Percentiles rank a stretch among this genome's conserved stretches.
These are phyloP conservation scores for Xylaria cubensis DNA, from an alignment of 495 filamentous ascomycete species.

Conservation along the genomic window DNA sequence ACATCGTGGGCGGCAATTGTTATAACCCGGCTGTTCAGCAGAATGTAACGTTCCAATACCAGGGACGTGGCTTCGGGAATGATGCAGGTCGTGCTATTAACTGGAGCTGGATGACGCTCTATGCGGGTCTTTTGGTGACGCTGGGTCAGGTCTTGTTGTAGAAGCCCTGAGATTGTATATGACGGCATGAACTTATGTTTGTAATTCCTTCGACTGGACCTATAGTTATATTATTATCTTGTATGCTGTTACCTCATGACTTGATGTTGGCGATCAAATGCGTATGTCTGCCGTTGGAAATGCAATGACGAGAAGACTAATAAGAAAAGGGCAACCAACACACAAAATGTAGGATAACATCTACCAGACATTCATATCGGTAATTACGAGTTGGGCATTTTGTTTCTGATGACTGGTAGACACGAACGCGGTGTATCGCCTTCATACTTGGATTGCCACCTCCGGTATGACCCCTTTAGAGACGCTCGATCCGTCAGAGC, in stretches of 20 bases:
- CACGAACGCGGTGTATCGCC: not conserved
- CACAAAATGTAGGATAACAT: not conserved
- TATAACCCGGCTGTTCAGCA: constrained; percentile 67
- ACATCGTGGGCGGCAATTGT: constrained; percentile 74
- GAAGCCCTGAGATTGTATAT: not conserved
- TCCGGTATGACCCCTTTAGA: not conserved
- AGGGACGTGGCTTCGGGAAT: constrained; percentile 62
- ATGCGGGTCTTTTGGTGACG: constrained; percentile 6
- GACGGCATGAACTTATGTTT: not conserved
- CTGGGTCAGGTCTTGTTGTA: constrained; percentile 2
- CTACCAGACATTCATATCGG: not conserved
- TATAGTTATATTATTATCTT: constrained; percentile 1
- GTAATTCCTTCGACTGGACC: not conserved
- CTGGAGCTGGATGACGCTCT: constrained; percentile 29
- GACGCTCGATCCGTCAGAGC: not conserved
- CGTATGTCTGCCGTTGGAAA: not conserved
- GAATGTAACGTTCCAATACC: constrained; percentile 72
- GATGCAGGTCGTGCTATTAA: constrained; percentile 15
- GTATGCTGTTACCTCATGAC: not conserved
- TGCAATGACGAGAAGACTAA: too few species aligned
- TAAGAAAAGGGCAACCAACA: not conserved
- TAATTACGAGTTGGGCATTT: not conserved
- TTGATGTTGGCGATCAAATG: not conserved
- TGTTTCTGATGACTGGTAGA: not conserved
- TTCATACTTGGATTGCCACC: not conserved